phyloP scores from a whole-genome alignment of 495 filamentous ascomycete species.

The Aspergillus haitiensis region DNA sequence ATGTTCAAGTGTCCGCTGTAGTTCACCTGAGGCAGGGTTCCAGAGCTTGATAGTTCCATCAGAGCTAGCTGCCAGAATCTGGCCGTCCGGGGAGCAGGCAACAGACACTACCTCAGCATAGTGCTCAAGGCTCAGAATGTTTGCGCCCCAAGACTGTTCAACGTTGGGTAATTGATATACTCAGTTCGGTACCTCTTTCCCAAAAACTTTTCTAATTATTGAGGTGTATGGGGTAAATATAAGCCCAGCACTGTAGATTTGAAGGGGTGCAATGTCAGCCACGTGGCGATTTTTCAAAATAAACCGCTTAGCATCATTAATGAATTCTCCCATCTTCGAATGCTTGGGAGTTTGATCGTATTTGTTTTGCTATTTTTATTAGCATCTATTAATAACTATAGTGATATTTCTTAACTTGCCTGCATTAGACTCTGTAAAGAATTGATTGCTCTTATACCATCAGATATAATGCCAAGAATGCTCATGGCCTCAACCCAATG shows the following conservation, averaged over 20 bases:
- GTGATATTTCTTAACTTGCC: constrained; percentile 10
- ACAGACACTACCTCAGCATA: neutral
- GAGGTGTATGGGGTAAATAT: constrained; percentile 21
- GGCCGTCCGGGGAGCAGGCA: neutral
- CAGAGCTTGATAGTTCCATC: constrained; percentile 20
- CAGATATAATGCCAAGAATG: constrained; percentile 34
- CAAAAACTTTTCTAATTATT: constrained; percentile 24
- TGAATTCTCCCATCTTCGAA: constrained; percentile 19
- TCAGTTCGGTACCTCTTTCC: constrained; percentile 2
- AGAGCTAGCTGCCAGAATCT: constrained; percentile 14
- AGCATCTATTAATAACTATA: neutral
- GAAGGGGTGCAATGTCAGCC: constrained; percentile 33
- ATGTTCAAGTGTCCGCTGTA: constrained; percentile 1
- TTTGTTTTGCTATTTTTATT: constrained; percentile 7
- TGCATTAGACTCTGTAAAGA: constrained; percentile 1
- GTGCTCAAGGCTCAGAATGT: constrained; percentile 18
- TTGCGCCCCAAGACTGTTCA: constrained; percentile 11
- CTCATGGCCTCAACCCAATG: constrained; percentile 47
- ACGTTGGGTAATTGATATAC: neutral
- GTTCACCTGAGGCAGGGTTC: neutral
- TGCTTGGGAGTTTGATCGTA: constrained; percentile 22
- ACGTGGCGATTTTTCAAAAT: constrained; percentile 29
- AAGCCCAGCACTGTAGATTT: constrained; percentile 31
- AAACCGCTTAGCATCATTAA: constrained; percentile 41
- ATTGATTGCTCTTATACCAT: constrained; percentile 17